Percentiles rank a stretch among this genome's conserved stretches.
phyloP scores from a whole-genome alignment of 2,329 filamentous ascomycete genomes.

The Hypocrella siamensis region DNA sequence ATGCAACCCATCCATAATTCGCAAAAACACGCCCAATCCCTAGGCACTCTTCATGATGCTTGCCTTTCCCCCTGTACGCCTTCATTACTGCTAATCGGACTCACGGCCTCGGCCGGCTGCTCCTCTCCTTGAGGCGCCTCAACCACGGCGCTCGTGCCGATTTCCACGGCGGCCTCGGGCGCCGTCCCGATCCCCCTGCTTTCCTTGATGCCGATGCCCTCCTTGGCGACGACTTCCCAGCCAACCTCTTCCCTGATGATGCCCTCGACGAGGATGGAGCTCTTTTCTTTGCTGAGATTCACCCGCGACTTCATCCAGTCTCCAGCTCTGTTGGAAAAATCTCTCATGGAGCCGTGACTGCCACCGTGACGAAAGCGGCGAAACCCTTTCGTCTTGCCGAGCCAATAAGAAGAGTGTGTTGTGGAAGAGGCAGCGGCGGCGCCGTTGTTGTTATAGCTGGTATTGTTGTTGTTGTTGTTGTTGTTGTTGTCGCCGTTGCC shows the following conservation, averaged over 20 bases:
- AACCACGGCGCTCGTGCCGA: conserved; percentile 2
- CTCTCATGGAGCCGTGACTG: conserved; percentile 8
- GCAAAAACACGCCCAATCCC: too few relatives aligned
- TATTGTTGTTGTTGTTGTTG: too few relatives aligned
- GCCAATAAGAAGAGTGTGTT: too few relatives aligned
- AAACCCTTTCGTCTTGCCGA: conserved; percentile 4
- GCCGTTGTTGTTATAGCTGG: too few relatives aligned
- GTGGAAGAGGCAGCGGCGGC: too few relatives aligned
- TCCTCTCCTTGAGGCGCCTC: not conserved
- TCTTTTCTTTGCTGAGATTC: conserved; percentile 5
- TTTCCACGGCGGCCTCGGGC: conserved; percentile 3
- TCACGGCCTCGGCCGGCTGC: not conserved
- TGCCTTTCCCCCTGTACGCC: not conserved
- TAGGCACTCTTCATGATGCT: too few relatives aligned
- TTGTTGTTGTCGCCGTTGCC: not conserved
- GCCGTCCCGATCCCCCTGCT: conserved; percentile 2
- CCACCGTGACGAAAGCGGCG: conserved; percentile 3
- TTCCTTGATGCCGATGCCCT: conserved; percentile 1
- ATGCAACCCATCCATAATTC: too few relatives aligned
- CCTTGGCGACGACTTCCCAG: not conserved
- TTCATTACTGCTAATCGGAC: not conserved
- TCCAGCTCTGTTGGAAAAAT: conserved; percentile 10
- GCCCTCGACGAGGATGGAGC: conserved; percentile 1
- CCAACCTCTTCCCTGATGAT: not conserved
- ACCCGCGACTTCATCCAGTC: conserved; percentile 13